Evolutionary conservation across 495 filamentous ascomycete species (phyloP).

Genomic region (Trichocladium antarcticum): DNA sequence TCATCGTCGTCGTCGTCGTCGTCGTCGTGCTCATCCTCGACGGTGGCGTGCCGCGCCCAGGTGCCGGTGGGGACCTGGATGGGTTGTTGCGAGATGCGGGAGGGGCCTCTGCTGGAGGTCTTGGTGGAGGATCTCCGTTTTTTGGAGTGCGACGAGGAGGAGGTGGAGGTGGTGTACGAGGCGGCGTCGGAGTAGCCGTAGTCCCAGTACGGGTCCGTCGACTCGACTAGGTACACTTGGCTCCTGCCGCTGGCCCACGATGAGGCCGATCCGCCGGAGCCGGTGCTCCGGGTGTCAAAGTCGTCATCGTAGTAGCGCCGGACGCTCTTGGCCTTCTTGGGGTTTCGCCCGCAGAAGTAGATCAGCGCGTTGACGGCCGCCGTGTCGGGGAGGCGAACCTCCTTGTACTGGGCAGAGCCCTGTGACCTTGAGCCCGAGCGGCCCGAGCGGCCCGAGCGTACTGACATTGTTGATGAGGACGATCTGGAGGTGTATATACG

Average conservation of each 20-base stretch:
- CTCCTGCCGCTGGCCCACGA: constrained; percentile 11
- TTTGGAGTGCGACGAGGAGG: neutral
- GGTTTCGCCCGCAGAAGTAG: constrained; percentile 19
- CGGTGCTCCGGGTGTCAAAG: constrained; percentile 15
- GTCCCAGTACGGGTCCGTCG: constrained; percentile 7
- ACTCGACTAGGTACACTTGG: constrained; percentile 16
- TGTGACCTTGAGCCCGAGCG: constrained; percentile 9
- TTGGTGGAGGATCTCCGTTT: neutral
- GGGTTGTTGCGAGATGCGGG: neutral
- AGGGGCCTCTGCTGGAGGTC: neutral
- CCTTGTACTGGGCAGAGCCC: constrained; percentile 6
- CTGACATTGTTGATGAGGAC: constrained; percentile 8
- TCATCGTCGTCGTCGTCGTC: neutral
- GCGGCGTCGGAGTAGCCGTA: neutral
- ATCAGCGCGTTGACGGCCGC: constrained; percentile 15
- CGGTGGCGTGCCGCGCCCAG: neutral
- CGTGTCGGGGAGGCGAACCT: constrained; percentile 14
- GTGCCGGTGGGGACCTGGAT: neutral
- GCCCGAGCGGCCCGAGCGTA: constrained; percentile 2
- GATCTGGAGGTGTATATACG: neutral
- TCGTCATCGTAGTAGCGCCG: constrained; percentile 16
- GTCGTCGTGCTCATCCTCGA: constrained; percentile 11
- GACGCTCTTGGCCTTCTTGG: constrained; percentile 18
- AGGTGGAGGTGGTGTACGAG: neutral
- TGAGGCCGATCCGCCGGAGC: constrained; percentile 8